Conservation (phyloP, 2,329 filamentous ascomycete genomes). For the Cordyceps farinosa region DNA sequence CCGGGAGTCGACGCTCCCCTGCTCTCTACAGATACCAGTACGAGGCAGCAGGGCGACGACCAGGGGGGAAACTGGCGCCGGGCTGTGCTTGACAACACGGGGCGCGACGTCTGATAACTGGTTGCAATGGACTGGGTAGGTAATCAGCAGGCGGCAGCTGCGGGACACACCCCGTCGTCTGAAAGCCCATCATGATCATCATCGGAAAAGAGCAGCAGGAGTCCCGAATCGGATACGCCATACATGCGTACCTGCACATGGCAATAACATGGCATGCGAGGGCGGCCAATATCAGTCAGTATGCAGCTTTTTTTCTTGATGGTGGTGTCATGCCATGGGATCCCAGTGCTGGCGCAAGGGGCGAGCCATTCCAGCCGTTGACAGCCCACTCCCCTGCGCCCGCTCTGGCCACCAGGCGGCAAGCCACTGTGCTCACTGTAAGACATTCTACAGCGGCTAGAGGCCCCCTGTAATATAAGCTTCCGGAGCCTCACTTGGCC, state of each 20-base stretch:
- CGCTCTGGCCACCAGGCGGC: not conserved
- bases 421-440: not conserved
- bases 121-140: not conserved
- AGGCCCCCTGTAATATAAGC: not conserved
- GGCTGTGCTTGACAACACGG: not conserved
- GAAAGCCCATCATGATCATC: not conserved
- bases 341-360: not conserved
- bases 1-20: not conserved
- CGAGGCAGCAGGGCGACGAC: not conserved
- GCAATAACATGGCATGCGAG: not conserved
- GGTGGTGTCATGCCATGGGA: not conserved
- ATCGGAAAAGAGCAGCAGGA: not conserved
- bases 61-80: not conserved
- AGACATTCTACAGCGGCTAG: not conserved
- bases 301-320: not conserved
- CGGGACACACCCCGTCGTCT: not conserved
- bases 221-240: not conserved
- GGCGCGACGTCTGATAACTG: not conserved
- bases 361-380: slow-evolving; percentile 1
- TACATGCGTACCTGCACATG: not conserved
- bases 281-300: not conserved
- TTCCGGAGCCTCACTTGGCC: not conserved
- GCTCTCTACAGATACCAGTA: not conserved
- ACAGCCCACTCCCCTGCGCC: not conserved
- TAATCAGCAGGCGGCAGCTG: not conserved